Conservation (phyloP, 2,329 filamentous ascomycete species). For the Lachnellula suecica region DNA sequence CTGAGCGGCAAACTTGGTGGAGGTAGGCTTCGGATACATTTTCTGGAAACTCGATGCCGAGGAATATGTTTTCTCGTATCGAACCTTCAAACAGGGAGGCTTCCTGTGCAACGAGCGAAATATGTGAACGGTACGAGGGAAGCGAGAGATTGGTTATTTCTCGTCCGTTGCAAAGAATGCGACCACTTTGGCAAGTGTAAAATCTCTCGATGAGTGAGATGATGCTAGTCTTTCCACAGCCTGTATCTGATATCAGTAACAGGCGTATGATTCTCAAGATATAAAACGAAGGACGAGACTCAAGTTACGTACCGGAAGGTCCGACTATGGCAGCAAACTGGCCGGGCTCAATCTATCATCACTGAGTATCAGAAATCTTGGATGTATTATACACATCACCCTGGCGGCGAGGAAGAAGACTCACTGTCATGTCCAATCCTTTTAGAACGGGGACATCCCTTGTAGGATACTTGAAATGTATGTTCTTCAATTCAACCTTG, state of each 20-base stretch:
- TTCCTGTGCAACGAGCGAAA: slow-evolving; percentile 73
- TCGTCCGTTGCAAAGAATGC: slow-evolving; percentile 60
- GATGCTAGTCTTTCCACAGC: slow-evolving; percentile 70
- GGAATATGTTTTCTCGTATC: slow-evolving; percentile 65
- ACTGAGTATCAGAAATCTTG: not conserved
- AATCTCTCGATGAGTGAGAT: slow-evolving; percentile 60
- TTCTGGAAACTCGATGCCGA: slow-evolving; percentile 59
- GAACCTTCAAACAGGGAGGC: slow-evolving; percentile 66
- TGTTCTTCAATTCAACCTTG: slow-evolving; percentile 39
- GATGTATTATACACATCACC: slow-evolving; percentile 53
- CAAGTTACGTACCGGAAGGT: slow-evolving; percentile 53
- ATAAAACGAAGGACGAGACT: no score
- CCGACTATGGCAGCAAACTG: slow-evolving; percentile 72
- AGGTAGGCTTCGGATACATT: slow-evolving; percentile 55
- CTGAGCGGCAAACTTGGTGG: slow-evolving; percentile 57
- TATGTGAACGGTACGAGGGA: slow-evolving; percentile 58
- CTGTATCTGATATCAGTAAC: no score
- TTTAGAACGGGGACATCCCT: slow-evolving; percentile 54
- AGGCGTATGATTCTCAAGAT: not conserved
- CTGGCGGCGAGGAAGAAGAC: no score
- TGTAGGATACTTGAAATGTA: slow-evolving; percentile 59
- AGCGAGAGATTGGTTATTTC: slow-evolving; percentile 59
- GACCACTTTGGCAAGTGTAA: slow-evolving; percentile 61
- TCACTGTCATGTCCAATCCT: slow-evolving; percentile 44
- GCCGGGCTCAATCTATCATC: slow-evolving; percentile 48